Evolutionary conservation across 2,329 filamentous ascomycete genomes (phyloP), one percentile per base, ranked within the genome.

Genomic region (Nemania abortiva): DNA sequence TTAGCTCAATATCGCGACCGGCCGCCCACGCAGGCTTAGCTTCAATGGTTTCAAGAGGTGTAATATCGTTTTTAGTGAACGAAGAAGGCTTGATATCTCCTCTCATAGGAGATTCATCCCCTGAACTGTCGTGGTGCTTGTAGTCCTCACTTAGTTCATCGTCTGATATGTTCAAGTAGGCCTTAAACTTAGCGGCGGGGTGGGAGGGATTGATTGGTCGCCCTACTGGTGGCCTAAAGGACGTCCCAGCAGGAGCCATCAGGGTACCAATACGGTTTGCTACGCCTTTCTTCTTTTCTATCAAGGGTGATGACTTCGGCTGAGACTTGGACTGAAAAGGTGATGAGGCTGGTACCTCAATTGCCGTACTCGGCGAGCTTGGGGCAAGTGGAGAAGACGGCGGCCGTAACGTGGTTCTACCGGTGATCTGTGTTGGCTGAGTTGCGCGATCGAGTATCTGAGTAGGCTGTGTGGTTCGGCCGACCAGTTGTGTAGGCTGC

Each of bases 311-410:
- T 11, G 59, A 47, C 27, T 66, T 75, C 2, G 73, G 60, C 52
- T 69, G 49, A 74, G 76, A 62, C 63, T 82, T 78, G n/a, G 83
- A 80, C 68, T 87, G 87, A 66, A 90, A 86, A 1, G 94, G 95
- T 0, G 95, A 98, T 2, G 95, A 98, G n/a, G 93, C 93, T 34
- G 91, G 90, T 2, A 98, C 95, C 79, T 97, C 95, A 65, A 98
- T 78, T 20, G 83, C 75, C 39, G 83, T 82, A 29, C 80, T 74
- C 9, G 83, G 82, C 0, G 86, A 86, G 7, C 85, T 71, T 22
- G 77, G 75, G n/a, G 66, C 70, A 84, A 27, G 81, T 81, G 53
- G 79, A 45, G 52, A 80, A 42, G 65, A 79, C 54, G 50, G 75
- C 61, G n/a, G 72, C 56, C 54, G 72, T 37, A 84, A 78, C 2